phyloP scores from a whole-genome alignment of 2,329 filamentous ascomycete genomes.

The Dryadomyces quercus-mongolicae region DNA sequence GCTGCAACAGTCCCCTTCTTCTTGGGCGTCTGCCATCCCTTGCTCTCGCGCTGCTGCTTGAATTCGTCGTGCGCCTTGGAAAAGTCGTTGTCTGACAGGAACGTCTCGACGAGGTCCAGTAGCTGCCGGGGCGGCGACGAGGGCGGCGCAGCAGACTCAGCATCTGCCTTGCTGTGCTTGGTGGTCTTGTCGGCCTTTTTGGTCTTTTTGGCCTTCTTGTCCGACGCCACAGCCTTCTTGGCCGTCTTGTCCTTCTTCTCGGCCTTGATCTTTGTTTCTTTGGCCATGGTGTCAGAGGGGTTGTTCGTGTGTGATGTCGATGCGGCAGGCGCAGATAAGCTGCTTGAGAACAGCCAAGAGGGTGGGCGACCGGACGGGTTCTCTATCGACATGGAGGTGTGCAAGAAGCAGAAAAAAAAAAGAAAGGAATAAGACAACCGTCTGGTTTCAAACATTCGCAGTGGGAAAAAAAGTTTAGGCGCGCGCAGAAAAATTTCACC shows the following conservation, averaged over 20 bases:
- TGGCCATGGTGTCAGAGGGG: conserved; percentile 5
- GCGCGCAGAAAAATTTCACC: background rate
- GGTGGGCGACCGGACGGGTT: conserved; percentile 2
- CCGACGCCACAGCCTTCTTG: conserved; percentile 11
- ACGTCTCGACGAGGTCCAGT: conserved; percentile 53
- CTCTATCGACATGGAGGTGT: background rate
- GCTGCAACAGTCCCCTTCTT: background rate
- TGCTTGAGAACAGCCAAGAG: conserved; percentile 13
- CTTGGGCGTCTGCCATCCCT: conserved; percentile 28
- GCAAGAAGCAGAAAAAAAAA: background rate
- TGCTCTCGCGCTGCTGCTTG: conserved; percentile 46
- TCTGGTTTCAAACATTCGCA: background rate
- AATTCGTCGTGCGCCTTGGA: conserved; percentile 48
- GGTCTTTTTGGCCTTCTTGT: conserved; percentile 8
- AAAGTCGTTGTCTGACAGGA: conserved; percentile 56
- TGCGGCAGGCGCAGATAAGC: background rate
- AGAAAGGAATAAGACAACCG: conserved; percentile 1
- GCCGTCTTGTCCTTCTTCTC: conserved; percentile 13
- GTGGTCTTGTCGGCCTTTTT: conserved; percentile 10
- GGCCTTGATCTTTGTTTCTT: conserved; percentile 11
- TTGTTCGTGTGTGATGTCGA: background rate
- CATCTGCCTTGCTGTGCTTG: conserved; percentile 8
- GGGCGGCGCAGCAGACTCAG: conserved; percentile 8
- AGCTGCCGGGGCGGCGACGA: conserved; percentile 42
- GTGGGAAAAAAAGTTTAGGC: background rate